Conservation (phyloP, 345 rosid species). For the Lenwebbia sp. region DNA sequence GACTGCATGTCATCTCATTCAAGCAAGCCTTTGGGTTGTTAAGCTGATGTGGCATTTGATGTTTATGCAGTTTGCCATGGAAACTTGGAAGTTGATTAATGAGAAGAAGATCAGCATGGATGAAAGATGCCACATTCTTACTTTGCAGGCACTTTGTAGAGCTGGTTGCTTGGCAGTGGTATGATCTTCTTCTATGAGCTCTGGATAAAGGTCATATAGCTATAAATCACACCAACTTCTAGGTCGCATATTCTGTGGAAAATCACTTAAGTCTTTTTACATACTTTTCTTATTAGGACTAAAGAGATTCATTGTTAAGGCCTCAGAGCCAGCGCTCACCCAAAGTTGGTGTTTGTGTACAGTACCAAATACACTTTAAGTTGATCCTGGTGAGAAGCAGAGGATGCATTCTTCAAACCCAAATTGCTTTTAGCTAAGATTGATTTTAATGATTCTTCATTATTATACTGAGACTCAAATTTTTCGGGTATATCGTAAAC, state of each 20-base stretch:
- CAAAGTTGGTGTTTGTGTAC: too few relatives aligned
- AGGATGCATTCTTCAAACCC: too few relatives aligned
- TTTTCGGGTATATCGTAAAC: too few relatives aligned
- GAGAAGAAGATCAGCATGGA: constrained; percentile 39
- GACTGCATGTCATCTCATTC: neutral
- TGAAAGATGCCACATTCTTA: constrained; percentile 34
- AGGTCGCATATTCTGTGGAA: neutral
- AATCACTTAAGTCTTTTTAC: too few relatives aligned
- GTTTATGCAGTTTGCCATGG: constrained; percentile 67
- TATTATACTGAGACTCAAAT: too few relatives aligned
- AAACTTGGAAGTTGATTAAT: constrained; percentile 61
- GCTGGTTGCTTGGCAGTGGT: constrained; percentile 84
- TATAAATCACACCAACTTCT: neutral
- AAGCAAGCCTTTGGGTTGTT: neutral
- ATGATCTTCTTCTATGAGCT: neutral
- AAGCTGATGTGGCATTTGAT: neutral
- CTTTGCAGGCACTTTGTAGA: constrained; percentile 59
- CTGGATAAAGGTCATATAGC: neutral
- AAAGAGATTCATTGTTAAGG: too few relatives aligned
- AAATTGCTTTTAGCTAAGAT: too few relatives aligned
- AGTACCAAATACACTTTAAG: too few relatives aligned
- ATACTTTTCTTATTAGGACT: too few relatives aligned
- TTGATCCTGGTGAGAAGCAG: too few relatives aligned
- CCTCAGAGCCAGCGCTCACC: too few relatives aligned
- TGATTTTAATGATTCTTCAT: too few relatives aligned